Evolutionary conservation across 192 early-diverging fungal species (phyloP).

Genomic region (Coemansia sp.): DNA sequence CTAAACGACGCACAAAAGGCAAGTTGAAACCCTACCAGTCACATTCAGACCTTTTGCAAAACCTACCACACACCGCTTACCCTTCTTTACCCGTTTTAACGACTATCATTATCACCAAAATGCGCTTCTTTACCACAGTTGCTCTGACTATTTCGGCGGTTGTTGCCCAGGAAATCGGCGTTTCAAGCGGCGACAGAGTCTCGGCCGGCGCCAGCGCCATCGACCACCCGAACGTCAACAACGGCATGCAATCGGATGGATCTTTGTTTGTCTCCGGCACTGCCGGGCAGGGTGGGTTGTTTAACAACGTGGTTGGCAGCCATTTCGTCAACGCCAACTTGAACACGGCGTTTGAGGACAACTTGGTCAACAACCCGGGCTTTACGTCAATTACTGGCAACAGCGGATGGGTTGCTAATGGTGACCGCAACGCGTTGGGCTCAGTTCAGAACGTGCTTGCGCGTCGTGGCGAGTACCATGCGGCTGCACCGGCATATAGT

Average conservation of each 20-base stretch:
- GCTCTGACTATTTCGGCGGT: constrained; percentile 10
- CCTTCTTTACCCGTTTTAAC: neutral
- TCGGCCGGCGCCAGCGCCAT: constrained; percentile 27
- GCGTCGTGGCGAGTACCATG: constrained; percentile 13
- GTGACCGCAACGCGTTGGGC: constrained; percentile 20
- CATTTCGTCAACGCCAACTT: constrained; percentile 25
- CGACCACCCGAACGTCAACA: constrained; percentile 33
- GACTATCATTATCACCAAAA: constrained; percentile 5
- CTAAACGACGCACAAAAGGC: neutral
- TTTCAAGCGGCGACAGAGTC: constrained; percentile 12
- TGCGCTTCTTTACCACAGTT: constrained; percentile 23
- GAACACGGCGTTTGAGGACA: constrained; percentile 20
- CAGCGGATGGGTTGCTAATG: constrained; percentile 36
- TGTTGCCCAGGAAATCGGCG: constrained; percentile 33
- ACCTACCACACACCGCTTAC: neutral
- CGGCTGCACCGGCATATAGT: constrained; percentile 1
- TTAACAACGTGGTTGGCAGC: constrained; percentile 21
- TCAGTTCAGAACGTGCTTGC: constrained; percentile 23
- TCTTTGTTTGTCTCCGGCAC: constrained; percentile 20
- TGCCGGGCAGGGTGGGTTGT: constrained; percentile 5
- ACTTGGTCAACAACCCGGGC: constrained; percentile 29
- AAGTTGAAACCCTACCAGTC: neutral
- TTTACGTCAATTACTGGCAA: constrained; percentile 17
- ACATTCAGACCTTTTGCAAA: neutral
- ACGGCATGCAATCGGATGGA: constrained; percentile 23